Evolutionary conservation across 768 basidiomycete genomes (phyloP).

Genomic region (Amanita pallidorosea): DNA sequence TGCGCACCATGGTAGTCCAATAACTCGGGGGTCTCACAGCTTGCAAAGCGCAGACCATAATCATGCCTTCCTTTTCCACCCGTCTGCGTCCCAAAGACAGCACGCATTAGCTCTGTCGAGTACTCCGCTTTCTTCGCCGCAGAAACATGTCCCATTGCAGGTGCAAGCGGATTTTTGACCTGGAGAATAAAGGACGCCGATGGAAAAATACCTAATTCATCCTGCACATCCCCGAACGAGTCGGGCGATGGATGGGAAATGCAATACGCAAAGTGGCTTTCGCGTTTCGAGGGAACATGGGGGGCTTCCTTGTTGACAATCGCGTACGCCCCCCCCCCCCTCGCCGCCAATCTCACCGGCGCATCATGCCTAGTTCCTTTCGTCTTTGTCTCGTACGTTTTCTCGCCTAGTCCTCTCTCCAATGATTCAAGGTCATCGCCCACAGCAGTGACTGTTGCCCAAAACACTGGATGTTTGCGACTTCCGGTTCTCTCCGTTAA

Average conservation of each 20-base stretch:
- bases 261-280: constrained; percentile 48
- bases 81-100: constrained; percentile 32
- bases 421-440: constrained; percentile 39
- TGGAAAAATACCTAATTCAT: constrained; percentile 42
- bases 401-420: constrained; percentile 37
- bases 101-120: constrained; percentile 32
- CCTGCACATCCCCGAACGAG: constrained; percentile 52
- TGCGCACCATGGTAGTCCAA: constrained; percentile 46
- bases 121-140: constrained; percentile 28
- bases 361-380: constrained; percentile 45
- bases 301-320: constrained; percentile 38
- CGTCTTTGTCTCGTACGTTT: constrained; percentile 53
- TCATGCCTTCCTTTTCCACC: constrained; percentile 26
- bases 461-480: too few species aligned
- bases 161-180: constrained; percentile 49
- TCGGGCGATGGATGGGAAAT: constrained; percentile 39
- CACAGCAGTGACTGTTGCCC: constrained; percentile 38
- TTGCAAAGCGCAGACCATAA: constrained; percentile 40
- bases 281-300: constrained; percentile 29
- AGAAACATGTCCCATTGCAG: constrained; percentile 21
- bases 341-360: constrained; percentile 40
- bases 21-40: too few species aligned
- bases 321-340: constrained; percentile 48
- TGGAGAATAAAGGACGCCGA: constrained; percentile 48
- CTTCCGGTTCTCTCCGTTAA: constrained; percentile 16